Evolutionary conservation across 805 yeast species (phyloP).

Genomic region (Candida nanaspora): DNA sequence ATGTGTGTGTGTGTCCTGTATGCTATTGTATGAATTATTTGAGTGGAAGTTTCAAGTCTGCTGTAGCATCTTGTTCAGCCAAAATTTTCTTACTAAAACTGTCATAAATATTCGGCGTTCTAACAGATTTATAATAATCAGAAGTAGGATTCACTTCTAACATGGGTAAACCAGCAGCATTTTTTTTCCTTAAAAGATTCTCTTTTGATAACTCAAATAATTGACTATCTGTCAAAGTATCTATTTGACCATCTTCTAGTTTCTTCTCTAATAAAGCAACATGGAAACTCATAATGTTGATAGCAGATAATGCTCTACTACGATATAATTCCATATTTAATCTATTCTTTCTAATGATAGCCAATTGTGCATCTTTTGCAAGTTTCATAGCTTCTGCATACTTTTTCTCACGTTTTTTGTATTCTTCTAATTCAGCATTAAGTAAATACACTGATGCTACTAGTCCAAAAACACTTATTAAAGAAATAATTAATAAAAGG

Average conservation of each 20-base stretch:
- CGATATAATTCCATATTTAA: background rate
- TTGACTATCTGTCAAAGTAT: slow-evolving; percentile 26
- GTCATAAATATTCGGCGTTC: background rate
- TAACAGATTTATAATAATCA: background rate
- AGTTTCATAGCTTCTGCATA: background rate
- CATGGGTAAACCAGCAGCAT: background rate
- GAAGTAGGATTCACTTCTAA: background rate
- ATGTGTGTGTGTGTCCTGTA: too few relatives aligned
- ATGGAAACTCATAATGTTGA: slow-evolving; percentile 41
- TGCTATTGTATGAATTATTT: too few relatives aligned
- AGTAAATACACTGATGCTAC: too few relatives aligned
- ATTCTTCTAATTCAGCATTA: background rate
- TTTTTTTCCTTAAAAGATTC: background rate
- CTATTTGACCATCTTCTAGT: slow-evolving; percentile 38
- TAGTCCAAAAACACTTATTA: too few relatives aligned
- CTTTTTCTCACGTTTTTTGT: background rate
- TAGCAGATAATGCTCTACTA: background rate
- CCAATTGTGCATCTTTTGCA: background rate
- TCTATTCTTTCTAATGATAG: background rate
- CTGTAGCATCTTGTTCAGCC: too few relatives aligned
- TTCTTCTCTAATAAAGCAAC: slow-evolving; percentile 52
- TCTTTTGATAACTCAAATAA: background rate
- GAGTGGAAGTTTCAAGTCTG: too few relatives aligned
- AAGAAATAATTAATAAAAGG: too few relatives aligned
- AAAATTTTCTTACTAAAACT: background rate